phyloP scores from a whole-genome alignment of 2,329 filamentous ascomycete genomes.

The Monosporascus sp. region DNA sequence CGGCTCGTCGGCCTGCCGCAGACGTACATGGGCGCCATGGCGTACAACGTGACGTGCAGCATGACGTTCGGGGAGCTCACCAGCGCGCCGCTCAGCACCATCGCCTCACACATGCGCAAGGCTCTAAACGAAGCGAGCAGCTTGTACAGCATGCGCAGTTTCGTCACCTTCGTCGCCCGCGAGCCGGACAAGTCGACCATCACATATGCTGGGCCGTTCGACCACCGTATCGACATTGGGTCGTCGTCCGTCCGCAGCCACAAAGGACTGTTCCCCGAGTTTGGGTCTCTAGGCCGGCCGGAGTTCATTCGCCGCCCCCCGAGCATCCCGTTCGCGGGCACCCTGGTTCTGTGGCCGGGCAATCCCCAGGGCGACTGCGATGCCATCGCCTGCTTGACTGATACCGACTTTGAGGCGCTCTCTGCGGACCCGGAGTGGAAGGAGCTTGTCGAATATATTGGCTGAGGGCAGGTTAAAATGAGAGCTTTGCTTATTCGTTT shows the following conservation, averaged over 20 bases:
- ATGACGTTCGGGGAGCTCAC: not conserved
- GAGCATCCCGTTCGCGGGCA: not conserved
- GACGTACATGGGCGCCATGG: constrained; percentile 1
- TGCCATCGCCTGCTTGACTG: not conserved
- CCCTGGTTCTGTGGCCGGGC: not conserved
- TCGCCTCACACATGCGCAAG: not conserved
- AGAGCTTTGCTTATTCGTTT: no score
- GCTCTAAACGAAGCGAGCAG: not conserved
- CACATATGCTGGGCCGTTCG: not conserved
- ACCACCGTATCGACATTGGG: not conserved
- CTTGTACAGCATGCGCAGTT: not conserved
- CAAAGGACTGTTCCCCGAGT: not conserved
- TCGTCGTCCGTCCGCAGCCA: not conserved
- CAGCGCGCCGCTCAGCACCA: not conserved
- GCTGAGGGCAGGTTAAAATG: not conserved
- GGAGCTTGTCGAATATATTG: not conserved
- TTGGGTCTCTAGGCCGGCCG: not conserved
- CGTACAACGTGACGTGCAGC: not conserved
- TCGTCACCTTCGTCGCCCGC: not conserved
- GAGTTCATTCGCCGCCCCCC: not conserved
- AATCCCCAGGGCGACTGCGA: not conserved
- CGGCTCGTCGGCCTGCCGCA: not conserved
- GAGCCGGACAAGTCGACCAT: not conserved
- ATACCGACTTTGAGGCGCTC: not conserved
- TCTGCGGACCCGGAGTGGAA: not conserved